Evolutionary conservation across 306 rosid genomes (phyloP).

Genomic region (Fagus sylvatica): DNA sequence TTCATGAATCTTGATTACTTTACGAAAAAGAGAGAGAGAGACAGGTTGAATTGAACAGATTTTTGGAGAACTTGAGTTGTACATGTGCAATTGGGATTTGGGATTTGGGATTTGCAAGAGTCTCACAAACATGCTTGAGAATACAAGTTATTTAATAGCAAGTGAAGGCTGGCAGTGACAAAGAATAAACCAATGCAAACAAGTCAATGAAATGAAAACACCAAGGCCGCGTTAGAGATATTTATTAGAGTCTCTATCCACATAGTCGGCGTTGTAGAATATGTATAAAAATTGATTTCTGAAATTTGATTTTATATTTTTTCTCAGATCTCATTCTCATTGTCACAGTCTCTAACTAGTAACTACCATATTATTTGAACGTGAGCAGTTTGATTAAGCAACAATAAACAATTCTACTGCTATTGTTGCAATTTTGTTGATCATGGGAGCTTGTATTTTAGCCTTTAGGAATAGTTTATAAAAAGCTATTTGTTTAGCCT

Average conservation of each 20-base stretch:
- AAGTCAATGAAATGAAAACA: not conserved
- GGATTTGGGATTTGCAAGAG: not conserved
- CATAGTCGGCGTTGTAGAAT: conserved; percentile 6
- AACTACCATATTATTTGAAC: conserved; percentile 13
- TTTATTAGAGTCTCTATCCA: not conserved
- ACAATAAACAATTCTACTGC: not conserved
- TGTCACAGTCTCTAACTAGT: conserved; percentile 1
- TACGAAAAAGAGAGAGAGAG: not conserved
- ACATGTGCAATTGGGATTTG: not conserved
- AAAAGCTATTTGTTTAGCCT: not conserved
- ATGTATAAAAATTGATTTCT: not conserved
- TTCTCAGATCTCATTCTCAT: conserved; percentile 18
- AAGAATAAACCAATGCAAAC: not conserved
- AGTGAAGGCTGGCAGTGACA: conserved; percentile 6
- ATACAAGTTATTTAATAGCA: not conserved
- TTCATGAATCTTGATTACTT: not conserved
- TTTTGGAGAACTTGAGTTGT: not conserved
- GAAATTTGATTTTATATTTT: conserved; percentile 1
- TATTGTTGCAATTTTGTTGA: not conserved
- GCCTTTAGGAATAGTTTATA: not conserved
- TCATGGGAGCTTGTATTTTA: conserved; percentile 4
- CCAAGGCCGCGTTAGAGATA: conserved; percentile 24
- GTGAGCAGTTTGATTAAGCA: conserved; percentile 20
- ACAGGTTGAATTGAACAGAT: not conserved
- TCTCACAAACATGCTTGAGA: not conserved